These are phyloP conservation scores for Solanum lycopersicoides DNA, from an alignment of 257 asterid species.

Conservation along the genomic window DNA sequence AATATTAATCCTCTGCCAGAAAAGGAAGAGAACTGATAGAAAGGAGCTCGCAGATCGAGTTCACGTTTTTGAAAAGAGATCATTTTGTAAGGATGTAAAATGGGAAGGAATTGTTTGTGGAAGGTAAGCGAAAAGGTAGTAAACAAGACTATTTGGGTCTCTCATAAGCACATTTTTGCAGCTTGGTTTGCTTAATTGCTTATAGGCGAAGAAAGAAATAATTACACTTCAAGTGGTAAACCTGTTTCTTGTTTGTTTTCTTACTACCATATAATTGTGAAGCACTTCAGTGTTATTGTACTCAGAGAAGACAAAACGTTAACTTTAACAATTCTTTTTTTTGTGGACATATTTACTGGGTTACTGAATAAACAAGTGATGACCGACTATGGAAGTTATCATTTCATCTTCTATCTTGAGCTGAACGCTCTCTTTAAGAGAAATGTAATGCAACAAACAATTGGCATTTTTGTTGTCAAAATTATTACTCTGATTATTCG, in stretches of 20 bases:
- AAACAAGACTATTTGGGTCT: neutral
- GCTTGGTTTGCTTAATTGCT: neutral
- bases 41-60: neutral
- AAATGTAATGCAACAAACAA: neutral
- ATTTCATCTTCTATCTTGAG: neutral
- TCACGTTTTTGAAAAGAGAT: neutral
- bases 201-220: neutral
- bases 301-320: neutral
- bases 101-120: neutral
- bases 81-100: neutral
- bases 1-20: neutral
- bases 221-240: neutral
- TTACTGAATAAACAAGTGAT: neutral
- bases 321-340: neutral
- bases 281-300: neutral
- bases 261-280: neutral
- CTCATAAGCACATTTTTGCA: neutral
- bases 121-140: neutral
- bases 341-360: neutral
- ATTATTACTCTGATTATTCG: neutral
- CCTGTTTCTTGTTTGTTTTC: neutral
- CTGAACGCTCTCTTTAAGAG: neutral
- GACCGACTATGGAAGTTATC: neutral
- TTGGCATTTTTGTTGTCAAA: neutral
- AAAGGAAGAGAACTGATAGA: neutral